phyloP scores from a whole-genome alignment of 169 alveolate species.

The Eimeria mitis region DNA sequence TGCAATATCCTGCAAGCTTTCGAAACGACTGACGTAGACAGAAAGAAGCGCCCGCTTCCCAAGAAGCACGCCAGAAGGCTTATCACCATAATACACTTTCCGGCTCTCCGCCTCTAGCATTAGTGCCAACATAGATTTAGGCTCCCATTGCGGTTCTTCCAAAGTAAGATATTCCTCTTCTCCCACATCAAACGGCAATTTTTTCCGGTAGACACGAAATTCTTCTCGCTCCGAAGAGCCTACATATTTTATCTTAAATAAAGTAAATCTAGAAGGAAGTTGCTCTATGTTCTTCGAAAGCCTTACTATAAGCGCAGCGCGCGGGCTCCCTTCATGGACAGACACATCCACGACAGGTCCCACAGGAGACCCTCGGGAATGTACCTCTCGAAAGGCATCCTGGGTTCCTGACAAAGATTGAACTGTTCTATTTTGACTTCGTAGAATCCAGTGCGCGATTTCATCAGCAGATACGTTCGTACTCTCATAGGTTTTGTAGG shows the following conservation, averaged over 20 bases:
- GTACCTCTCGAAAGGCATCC: not conserved
- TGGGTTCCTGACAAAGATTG: not conserved
- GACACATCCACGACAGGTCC: slow-evolving; percentile 44
- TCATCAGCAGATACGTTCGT: not conserved
- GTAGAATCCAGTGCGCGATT: slow-evolving; percentile 45
- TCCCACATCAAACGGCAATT: slow-evolving; percentile 40
- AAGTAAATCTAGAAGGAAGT: not conserved
- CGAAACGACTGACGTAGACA: slow-evolving; percentile 1
- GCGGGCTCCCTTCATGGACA: slow-evolving; percentile 24
- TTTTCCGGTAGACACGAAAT: slow-evolving; percentile 3
- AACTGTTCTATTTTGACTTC: not conserved
- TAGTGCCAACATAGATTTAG: not conserved
- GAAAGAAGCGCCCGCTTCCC: slow-evolving; percentile 38
- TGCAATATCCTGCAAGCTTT: slow-evolving; percentile 55
- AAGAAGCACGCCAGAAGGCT: not conserved
- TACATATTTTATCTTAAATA: not conserved
- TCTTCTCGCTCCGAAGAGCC: slow-evolving; percentile 4
- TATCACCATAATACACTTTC: slow-evolving; percentile 22
- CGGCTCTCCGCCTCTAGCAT: slow-evolving; percentile 31
- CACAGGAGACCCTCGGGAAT: not conserved
- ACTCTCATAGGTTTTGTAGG: not conserved
- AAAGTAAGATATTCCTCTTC: slow-evolving; percentile 2
- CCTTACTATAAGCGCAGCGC: slow-evolving; percentile 3
- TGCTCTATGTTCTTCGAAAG: not conserved
- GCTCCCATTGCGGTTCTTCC: slow-evolving; percentile 11